Evolutionary conservation across 148 eudicot species (phyloP), one percentile per base, ranked within the genome.

Genomic region (Nepenthes gracilis): DNA sequence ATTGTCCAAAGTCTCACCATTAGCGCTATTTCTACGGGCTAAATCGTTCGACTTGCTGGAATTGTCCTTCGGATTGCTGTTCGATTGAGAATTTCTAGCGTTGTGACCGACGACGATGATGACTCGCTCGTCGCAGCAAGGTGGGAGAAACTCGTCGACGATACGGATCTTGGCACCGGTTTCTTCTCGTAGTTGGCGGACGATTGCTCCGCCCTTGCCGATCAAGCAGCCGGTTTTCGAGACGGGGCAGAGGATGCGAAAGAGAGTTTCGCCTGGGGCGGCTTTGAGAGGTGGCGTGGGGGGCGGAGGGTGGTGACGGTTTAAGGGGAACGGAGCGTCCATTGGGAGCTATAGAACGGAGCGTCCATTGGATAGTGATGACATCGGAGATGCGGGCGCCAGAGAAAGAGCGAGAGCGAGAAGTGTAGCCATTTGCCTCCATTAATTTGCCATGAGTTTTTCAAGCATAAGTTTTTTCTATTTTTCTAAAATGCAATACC

Each of bases 161-260:
- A 76, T 55, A 2, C 87, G 84, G 33, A 83, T 83, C 10, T 65
- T 69, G 8, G 87, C 81, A 2, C 81, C 80, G 45, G 87, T 83
- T 23, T 72, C 74, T 48, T 79, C 87, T 2, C 81, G 68, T 60
- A 83, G 69, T 40, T 80, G 79, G 3, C 76, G 75, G 47, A 83
- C 68, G 33, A 77, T 60, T 4, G 75, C 67, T 53, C 84, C 87
- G 55, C 81, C 81, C 35, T 77, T 83, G 2, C 87, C 82, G 60
- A 77, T 74, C 1, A 83, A 35, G 50, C 77, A 71, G 59, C 84
- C 84, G 64, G 77, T 75, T 35, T 67, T 72, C 2, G 54, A 32
- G 12, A 68, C 62, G 0, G 80, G 87, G 34, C 87, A 83, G 47
- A 83, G 84, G 74, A 79, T 67, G 34, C 87, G 67, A 67, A 77